These are phyloP conservation scores for Arabis hirsuta DNA, from an alignment of 345 rosid genomes.

Conservation along the genomic window DNA sequence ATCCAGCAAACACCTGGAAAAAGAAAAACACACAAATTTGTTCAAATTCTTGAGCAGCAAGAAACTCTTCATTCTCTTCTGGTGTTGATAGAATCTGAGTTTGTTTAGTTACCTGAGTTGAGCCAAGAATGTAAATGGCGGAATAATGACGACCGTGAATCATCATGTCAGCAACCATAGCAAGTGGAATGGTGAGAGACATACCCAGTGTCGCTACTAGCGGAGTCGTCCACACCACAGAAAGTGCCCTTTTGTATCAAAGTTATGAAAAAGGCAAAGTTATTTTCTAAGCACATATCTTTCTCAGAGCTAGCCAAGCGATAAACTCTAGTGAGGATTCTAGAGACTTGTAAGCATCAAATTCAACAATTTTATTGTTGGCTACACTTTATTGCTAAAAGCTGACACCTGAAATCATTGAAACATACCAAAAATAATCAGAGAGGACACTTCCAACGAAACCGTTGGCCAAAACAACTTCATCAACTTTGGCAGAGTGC, in stretches of 20 bases:
- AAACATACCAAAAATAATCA: constrained; percentile 83
- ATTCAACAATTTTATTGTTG: background rate
- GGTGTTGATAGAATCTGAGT: background rate
- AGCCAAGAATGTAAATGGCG: constrained; percentile 67
- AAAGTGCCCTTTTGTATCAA: constrained; percentile 64
- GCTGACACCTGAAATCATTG: background rate
- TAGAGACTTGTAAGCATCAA: constrained; percentile 5
- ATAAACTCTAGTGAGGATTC: background rate
- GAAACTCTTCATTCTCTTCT: background rate
- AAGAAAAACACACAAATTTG: background rate
- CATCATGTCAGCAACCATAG: constrained; percentile 88
- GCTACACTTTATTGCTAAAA: background rate
- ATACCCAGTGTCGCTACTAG: constrained; percentile 75
- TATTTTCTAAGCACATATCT: constrained; percentile 9
- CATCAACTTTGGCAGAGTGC: constrained; percentile 87
- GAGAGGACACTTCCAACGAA: constrained; percentile 97
- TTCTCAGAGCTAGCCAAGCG: constrained; percentile 4
- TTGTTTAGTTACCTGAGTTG: constrained; percentile 59
- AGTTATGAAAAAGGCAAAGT: background rate
- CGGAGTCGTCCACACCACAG: constrained; percentile 92
- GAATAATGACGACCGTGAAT: constrained; percentile 76
- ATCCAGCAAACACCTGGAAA: constrained; percentile 90
- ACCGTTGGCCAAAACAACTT: constrained; percentile 94
- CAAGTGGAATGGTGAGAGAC: constrained; percentile 84
- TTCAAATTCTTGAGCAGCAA: constrained; percentile 12